A percentile compares a stretch with the other conserved stretches of the same genome.
phyloP scores from a whole-genome alignment of 2,329 filamentous ascomycete species.

The Colletotrichum abscissum region DNA sequence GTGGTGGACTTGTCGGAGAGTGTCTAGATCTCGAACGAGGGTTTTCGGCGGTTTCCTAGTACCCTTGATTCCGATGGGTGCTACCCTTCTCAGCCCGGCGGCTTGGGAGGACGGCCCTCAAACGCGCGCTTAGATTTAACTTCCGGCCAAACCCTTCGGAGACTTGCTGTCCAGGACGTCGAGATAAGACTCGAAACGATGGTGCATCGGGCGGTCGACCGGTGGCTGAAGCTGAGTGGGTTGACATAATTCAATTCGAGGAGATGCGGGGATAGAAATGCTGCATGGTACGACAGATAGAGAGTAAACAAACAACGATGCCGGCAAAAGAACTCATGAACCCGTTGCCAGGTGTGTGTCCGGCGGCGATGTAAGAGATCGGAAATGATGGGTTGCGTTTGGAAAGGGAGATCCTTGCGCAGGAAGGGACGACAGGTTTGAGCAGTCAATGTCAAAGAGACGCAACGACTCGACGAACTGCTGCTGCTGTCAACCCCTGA shows the following conservation, averaged over 20 bases:
- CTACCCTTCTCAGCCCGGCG: slow-evolving; percentile 62
- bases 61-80: slow-evolving; percentile 51
- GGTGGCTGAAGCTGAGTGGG: slow-evolving; percentile 4
- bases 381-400: background rate
- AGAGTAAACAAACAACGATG: slow-evolving; percentile 24
- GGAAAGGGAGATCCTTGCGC: slow-evolving; percentile 17
- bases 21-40: slow-evolving; percentile 10
- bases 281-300: background rate
- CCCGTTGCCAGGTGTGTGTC: slow-evolving; percentile 8
- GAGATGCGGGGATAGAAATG: background rate
- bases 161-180: background rate
- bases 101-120: slow-evolving; percentile 60
- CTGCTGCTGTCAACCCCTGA: background rate
- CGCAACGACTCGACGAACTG: background rate
- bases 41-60: slow-evolving; percentile 41
- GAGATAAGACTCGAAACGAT: slow-evolving; percentile 8
- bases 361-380: background rate
- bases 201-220: slow-evolving; percentile 1
- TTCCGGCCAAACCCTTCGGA: background rate
- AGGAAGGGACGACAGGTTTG: background rate
- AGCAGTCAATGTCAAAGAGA: background rate
- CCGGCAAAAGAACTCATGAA: background rate
- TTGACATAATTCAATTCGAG: slow-evolving; percentile 12
- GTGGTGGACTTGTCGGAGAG: slow-evolving; percentile 5
- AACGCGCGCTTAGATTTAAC: slow-evolving; percentile 50